Evolutionary conservation across 139 green algal species (phyloP).

Genomic region (Picochlorum sp.): DNA sequence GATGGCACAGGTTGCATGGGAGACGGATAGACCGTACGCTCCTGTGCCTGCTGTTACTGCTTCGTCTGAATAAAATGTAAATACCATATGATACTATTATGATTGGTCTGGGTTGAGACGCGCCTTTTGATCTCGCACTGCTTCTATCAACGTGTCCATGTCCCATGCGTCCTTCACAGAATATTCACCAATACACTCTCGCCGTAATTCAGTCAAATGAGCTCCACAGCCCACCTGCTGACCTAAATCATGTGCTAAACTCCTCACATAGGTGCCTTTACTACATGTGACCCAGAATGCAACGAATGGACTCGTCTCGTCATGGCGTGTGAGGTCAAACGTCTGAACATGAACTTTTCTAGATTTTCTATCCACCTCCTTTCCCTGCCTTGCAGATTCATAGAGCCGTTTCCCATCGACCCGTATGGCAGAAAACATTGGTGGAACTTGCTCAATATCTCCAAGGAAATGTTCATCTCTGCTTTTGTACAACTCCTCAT

Average conservation of each 20-base stretch:
- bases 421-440: conserved; percentile 85
- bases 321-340: conserved; percentile 35
- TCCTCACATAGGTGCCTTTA: conserved; percentile 68
- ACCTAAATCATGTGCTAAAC: conserved; percentile 61
- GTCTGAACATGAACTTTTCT: conserved; percentile 35
- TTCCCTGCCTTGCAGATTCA: conserved; percentile 66
- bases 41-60: conserved; percentile 6
- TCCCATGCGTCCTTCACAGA: conserved; percentile 55
- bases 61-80: neutral
- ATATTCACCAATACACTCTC: conserved; percentile 46
- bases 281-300: conserved; percentile 64
- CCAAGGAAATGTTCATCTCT: conserved; percentile 35
- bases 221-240: conserved; percentile 38
- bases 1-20: conserved; percentile 71
- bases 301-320: conserved; percentile 33
- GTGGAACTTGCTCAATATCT: conserved; percentile 67
- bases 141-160: conserved; percentile 31
- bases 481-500: conserved; percentile 39
- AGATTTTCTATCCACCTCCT: conserved; percentile 50
- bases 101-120: neutral
- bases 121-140: neutral
- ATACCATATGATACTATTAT: neutral
- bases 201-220: conserved; percentile 47
- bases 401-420: conserved; percentile 73
- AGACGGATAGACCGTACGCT: conserved; percentile 40